Evolutionary conservation across 441 rosid genomes (phyloP), one percentile per base, ranked within the genome.

Genomic region (Euphorbia celastroides): DNA sequence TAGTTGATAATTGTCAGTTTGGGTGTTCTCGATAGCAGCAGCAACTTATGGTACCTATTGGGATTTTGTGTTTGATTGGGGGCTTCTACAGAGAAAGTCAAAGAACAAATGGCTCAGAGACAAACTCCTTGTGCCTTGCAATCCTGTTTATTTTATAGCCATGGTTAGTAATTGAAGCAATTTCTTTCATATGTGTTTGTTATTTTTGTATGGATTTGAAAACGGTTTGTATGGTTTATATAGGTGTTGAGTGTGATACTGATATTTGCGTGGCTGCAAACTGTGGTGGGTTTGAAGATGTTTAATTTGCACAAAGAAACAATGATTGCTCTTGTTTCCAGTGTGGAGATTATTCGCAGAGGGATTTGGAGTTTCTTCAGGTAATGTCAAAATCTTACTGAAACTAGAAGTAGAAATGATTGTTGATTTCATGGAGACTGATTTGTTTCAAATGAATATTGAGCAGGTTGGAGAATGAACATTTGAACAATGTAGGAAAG

Each of bases 331-430:
- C 56, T 74, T 25, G 67, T 79, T 20, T 75, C 89, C 44, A 82
- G 86, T 71, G 81, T 86, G 22, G 96, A 89, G 72, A 79, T 83
- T 27, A 64, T 85, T 62, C 83, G 90, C 14, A 80, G 90, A 0
- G 90, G 89, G 38, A 79, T 89, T 52, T 89, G 93, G 93, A 87
- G 78, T 67, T 89, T 89, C 76, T 87, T 89, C 82, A 84, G 98
- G 99, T 91, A 75, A 48, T 85, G 25, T 14, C 12, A 20, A 38
- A 44, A 0, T 44, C n/a, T 12, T 11, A 3, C 0, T 9, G 0
- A 51, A 26, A 6, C 13, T 5, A 20, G n/a, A 17, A 2, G 16
- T 14, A 5, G 26, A 10, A 57, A 10, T 14, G 19, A 25, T n/a
- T 5, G 25, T n/a, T 34, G 27, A 25, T 20, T 44, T 34, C 38